A percentile compares a stretch with the other conserved stretches of the same genome.
phyloP scores from a whole-genome alignment of 306 rosid genomes.

The Prunus mira region DNA sequence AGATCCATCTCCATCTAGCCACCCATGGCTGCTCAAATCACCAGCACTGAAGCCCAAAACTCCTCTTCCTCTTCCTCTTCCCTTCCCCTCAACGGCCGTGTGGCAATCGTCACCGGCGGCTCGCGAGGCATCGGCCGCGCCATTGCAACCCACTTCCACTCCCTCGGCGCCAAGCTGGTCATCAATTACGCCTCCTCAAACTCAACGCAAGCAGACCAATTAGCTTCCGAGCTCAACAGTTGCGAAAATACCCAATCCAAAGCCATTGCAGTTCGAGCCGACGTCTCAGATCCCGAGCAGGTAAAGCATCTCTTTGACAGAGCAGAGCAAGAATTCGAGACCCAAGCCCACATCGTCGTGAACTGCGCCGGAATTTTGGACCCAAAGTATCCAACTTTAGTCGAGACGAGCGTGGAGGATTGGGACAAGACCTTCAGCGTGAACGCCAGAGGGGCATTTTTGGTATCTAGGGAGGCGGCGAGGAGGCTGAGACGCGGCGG shows the following conservation, averaged over 20 bases:
- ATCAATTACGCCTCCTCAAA: slow-evolving; percentile 34
- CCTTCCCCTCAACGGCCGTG: slow-evolving; percentile 35
- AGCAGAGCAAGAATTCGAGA: slow-evolving; percentile 30
- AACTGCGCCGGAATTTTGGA: slow-evolving; percentile 45
- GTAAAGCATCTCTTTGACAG: slow-evolving; percentile 39
- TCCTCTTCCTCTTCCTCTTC: slow-evolving; percentile 8
- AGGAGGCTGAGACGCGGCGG: slow-evolving; percentile 34
- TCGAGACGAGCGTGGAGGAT: slow-evolving; percentile 31
- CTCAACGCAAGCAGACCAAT: slow-evolving; percentile 31
- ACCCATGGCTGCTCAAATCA: not conserved
- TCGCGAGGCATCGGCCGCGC: slow-evolving; percentile 54
- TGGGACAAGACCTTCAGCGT: slow-evolving; percentile 39
- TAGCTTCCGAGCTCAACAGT: slow-evolving; percentile 36
- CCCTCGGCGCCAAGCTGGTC: slow-evolving; percentile 46
- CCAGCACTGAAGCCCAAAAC: not conserved
- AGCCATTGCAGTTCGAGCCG: slow-evolving; percentile 36
- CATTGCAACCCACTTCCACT: slow-evolving; percentile 48
- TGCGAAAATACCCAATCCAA: not conserved
- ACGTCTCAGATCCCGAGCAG: slow-evolving; percentile 42
- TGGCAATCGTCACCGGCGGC: slow-evolving; percentile 47
- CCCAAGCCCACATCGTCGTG: slow-evolving; percentile 31
- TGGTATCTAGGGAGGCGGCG: slow-evolving; percentile 34
- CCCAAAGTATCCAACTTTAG: slow-evolving; percentile 31
- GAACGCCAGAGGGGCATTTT: slow-evolving; percentile 43
- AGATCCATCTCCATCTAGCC: too few relatives aligned